Evolutionary conservation across 306 rosid species (phyloP).

Genomic region (Vigna angularis): DNA sequence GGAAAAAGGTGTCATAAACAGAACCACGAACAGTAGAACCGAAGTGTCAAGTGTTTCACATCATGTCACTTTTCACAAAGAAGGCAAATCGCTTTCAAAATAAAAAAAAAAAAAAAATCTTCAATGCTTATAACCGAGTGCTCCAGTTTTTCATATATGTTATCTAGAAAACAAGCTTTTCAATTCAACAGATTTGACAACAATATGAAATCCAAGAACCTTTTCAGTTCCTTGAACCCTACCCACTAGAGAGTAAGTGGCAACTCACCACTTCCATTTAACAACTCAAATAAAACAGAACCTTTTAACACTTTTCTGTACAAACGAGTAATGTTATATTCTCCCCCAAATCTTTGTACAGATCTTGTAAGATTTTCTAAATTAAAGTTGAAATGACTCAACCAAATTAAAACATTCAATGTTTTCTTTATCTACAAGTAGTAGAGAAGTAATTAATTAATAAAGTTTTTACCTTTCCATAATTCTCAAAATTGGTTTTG

Average conservation of each 20-base stretch:
- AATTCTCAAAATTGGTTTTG: conserved; percentile 78
- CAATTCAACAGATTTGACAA: not conserved
- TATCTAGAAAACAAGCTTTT: not conserved
- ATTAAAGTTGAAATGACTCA: not conserved
- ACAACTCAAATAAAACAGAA: not conserved
- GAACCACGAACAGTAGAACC: not conserved
- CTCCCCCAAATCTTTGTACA: not conserved
- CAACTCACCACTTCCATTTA: conserved; percentile 12
- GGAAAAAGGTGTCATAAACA: not conserved
- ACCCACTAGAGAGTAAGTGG: not conserved
- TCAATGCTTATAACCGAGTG: not conserved
- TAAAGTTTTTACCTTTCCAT: conserved; percentile 71
- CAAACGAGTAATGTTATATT: too few species aligned
- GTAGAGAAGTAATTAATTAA: not conserved
- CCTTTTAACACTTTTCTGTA: not conserved
- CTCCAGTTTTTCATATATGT: not conserved
- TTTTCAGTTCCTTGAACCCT: not conserved
- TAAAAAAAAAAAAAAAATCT: not conserved
- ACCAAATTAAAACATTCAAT: not conserved
- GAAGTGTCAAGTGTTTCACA: not conserved
- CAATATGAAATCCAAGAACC: not conserved
- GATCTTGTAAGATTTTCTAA: not conserved
- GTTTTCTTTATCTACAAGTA: not conserved
- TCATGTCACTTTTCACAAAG: not conserved
- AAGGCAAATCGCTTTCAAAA: conserved; percentile 17